A percentile compares a stretch with the other conserved stretches of the same genome.
Conservation (phyloP, 2,329 filamentous ascomycete species). For the Beauveria varroae region DNA sequence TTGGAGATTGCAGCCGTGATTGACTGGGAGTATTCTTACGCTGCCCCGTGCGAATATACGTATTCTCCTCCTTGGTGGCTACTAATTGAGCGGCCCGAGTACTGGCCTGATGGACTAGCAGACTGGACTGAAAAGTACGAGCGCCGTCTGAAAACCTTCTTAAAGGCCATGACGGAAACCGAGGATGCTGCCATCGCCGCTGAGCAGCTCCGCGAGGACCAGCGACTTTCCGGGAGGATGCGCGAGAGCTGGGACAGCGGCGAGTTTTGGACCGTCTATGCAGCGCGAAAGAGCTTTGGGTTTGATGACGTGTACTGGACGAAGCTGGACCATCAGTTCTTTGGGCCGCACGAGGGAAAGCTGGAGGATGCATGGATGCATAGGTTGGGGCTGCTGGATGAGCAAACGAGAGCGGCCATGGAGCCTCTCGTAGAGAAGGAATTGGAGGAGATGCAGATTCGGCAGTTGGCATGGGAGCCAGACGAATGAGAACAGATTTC, state of each 20-base stretch:
- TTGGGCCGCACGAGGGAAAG: not conserved
- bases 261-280: not conserved
- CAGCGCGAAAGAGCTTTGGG: not conserved
- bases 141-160: not conserved
- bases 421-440: not conserved
- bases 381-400: not conserved
- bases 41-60: not conserved
- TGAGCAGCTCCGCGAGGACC: not conserved
- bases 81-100: not conserved
- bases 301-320: not conserved
- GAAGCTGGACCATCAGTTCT: not conserved
- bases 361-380: not conserved
- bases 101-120: not conserved
- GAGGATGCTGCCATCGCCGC: not conserved
- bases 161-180: not conserved
- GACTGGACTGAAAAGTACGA: not conserved
- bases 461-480: not conserved
- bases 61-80: slow-evolving; percentile 4
- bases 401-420: not conserved
- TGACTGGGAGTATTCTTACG: not conserved
- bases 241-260: not conserved
- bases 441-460: not conserved
- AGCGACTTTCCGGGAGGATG: not conserved
- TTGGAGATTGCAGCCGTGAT: not conserved
- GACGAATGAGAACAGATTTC: slow-evolving; percentile 49